These are phyloP conservation scores for Hanseniaspora guilliermondii DNA, from an alignment of 805 yeast species.

Conservation along the genomic window DNA sequence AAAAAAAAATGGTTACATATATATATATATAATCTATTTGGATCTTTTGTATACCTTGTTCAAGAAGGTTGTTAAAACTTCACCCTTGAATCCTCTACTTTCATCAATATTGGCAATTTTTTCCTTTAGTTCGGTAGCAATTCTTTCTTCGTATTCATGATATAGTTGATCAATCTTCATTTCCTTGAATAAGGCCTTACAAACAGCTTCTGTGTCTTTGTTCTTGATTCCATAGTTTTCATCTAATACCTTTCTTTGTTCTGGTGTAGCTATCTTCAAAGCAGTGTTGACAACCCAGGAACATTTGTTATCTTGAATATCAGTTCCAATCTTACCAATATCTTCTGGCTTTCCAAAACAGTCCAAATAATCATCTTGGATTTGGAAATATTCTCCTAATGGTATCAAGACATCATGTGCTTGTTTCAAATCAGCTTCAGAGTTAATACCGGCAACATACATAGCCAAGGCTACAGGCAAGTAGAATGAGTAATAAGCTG, in stretches of 20 bases:
- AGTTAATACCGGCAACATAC: conserved; percentile 73
- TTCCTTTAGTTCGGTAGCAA: conserved; percentile 49
- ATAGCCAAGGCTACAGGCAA: conserved; percentile 94
- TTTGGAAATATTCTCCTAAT: conserved; percentile 95
- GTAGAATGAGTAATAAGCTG: conserved; percentile 95
- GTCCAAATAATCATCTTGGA: conserved; percentile 94
- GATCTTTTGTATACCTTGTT: conserved; percentile 87
- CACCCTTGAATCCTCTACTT: conserved; percentile 80
- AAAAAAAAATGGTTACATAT: neutral
- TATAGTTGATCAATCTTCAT: conserved; percentile 61
- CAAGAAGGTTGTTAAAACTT: conserved; percentile 74
- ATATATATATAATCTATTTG: conserved; percentile 36
- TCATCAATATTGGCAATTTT: conserved; percentile 72
- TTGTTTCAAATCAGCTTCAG: conserved; percentile 68
- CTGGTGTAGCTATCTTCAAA: conserved; percentile 59
- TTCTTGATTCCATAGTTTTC: conserved; percentile 83
- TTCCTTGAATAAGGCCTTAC: conserved; percentile 62
- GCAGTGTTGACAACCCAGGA: conserved; percentile 96
- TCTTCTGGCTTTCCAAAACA: conserved; percentile 95
- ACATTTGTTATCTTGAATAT: conserved; percentile 95
- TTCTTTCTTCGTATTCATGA: conserved; percentile 67
- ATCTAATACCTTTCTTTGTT: conserved; percentile 73
- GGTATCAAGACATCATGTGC: conserved; percentile 81
- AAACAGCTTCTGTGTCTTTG: conserved; percentile 48
- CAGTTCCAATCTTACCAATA: conserved; percentile 97